Evolutionary conservation across 2,329 filamentous ascomycete genomes (phyloP).

Genomic region (Hypoxylon sp.): DNA sequence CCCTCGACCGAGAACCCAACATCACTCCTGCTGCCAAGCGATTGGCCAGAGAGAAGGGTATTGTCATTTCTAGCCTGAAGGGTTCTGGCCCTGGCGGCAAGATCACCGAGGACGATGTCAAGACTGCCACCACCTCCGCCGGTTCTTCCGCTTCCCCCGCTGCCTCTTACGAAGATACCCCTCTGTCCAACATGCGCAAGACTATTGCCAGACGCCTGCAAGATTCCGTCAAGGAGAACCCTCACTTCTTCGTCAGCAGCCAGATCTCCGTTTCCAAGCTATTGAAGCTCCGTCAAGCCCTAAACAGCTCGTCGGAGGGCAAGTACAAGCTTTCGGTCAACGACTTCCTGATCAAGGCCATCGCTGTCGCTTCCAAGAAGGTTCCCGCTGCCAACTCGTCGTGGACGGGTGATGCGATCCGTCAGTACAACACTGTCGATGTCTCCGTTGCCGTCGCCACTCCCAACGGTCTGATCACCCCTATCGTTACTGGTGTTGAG

Average conservation of each 20-base stretch:
- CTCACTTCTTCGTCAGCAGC: slow-evolving; percentile 96
- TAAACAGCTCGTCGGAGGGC: slow-evolving; percentile 88
- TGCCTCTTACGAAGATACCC: slow-evolving; percentile 82
- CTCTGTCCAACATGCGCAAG: slow-evolving; percentile 94
- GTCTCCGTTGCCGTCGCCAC: slow-evolving; percentile 96
- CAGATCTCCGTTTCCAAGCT: slow-evolving; percentile 93
- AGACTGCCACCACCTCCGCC: slow-evolving; percentile 78
- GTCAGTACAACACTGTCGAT: slow-evolving; percentile 91
- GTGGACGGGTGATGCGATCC: slow-evolving; percentile 90
- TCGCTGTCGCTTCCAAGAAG: slow-evolving; percentile 87
- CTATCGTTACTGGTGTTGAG: slow-evolving; percentile 91
- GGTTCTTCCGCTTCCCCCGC: slow-evolving; percentile 63
- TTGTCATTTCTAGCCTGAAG: slow-evolving; percentile 81
- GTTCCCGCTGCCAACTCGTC: slow-evolving; percentile 95
- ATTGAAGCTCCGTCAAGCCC: slow-evolving; percentile 90
- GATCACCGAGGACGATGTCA: slow-evolving; percentile 91
- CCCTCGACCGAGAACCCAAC: slow-evolving; percentile 82
- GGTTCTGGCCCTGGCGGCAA: slow-evolving; percentile 85
- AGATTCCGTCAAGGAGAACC: slow-evolving; percentile 91
- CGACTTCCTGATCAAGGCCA: slow-evolving; percentile 98
- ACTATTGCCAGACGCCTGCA: slow-evolving; percentile 91
- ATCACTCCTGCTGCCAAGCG: slow-evolving; percentile 78
- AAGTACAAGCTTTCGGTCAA: slow-evolving; percentile 99
- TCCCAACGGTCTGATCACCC: slow-evolving; percentile 92
- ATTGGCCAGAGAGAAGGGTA: slow-evolving; percentile 84